Conservation (phyloP, 1,284 basidiomycete genomes). For the Pisolithus thermaeus region DNA sequence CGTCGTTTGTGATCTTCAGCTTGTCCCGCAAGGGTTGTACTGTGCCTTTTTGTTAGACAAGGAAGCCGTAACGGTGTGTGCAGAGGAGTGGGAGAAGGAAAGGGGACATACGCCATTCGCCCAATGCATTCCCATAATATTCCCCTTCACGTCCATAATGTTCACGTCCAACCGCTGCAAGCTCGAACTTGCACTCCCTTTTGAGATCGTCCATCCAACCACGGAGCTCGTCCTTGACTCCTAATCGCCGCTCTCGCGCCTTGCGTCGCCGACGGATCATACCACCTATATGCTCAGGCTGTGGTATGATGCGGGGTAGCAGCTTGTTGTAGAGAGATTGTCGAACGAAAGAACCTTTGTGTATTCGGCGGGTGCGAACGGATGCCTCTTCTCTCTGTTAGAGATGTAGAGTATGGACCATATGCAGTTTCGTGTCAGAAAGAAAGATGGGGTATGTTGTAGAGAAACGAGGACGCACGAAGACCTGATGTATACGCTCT, state of each 20-base stretch:
- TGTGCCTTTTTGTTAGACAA: conserved; percentile 2
- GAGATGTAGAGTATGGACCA: neutral
- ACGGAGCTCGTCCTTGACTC: conserved; percentile 25
- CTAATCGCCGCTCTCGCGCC: conserved; percentile 43
- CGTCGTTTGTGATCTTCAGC: conserved; percentile 22
- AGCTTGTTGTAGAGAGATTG: conserved; percentile 59
- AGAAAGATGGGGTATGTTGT: neutral
- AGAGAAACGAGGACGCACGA: conserved; percentile 35
- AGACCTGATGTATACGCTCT: conserved; percentile 40
- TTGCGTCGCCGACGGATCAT: conserved; percentile 62
- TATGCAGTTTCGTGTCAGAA: neutral
- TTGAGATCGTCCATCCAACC: conserved; percentile 42
- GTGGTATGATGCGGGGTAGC: conserved; percentile 72
- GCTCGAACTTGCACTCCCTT: conserved; percentile 54
- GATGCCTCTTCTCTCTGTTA: conserved; percentile 42
- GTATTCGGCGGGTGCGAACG: conserved; percentile 50
- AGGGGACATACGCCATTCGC: conserved; percentile 26
- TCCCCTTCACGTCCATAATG: conserved; percentile 5
- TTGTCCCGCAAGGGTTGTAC: conserved; percentile 21
- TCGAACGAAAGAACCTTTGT: conserved; percentile 64
- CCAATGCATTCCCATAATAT: conserved; percentile 15
- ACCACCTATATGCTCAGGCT: conserved; percentile 60
- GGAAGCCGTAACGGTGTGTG: no score
- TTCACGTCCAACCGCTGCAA: conserved; percentile 22
- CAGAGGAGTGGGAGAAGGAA: conserved; percentile 13